Evolutionary conservation across 169 alveolate species (phyloP), one percentile per base, ranked within the genome.

Genomic region (Plasmodium relictum): DNA sequence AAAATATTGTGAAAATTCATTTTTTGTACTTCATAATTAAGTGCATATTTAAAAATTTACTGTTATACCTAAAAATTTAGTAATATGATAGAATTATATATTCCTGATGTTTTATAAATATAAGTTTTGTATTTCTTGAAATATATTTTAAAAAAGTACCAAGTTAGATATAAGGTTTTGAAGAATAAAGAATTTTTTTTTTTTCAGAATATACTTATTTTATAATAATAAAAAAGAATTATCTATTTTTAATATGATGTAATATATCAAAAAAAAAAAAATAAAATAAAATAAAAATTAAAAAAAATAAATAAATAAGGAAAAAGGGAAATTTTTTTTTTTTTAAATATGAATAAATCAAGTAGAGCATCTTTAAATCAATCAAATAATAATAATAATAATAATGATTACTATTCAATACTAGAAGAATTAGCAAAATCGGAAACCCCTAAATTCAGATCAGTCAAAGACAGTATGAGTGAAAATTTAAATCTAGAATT

Each of bases 401-500:
- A 80, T 45, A 83, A 80, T 31, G 72, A 80, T 18, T 80, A 68
- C 16, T 80, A 80, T 31, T 48, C 90, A 14, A 80, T 80, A 16
- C 70, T 80, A 20, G 83, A 80, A 9, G 90, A 80, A 6, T 16
- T 80, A 37, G 90, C 31, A 8, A 80, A 80, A 20, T 80, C 72
- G 10, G 90, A 65, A 48, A 80, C 50, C 10, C 59, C 78, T 12
- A 66, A 66, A 39, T 80, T 80, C 20, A 80, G 72, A 54, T 68
- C 90, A 6, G 90, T 80, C 45, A 52, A 80, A 48, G 90, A 80
- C 24, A 80, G 90, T 18, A 66, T 80, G 90, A 83, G 66, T 52
- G 90, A 80, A 80, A 80, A 80, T 80, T 61, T 80, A 58, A 80
- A 80, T 37, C 31, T 80, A 22, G 90, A 80, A 68, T 80, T 80